Evolutionary conservation across 768 basidiomycete species (phyloP).

Genomic region (Cystoderma amianthinum): DNA sequence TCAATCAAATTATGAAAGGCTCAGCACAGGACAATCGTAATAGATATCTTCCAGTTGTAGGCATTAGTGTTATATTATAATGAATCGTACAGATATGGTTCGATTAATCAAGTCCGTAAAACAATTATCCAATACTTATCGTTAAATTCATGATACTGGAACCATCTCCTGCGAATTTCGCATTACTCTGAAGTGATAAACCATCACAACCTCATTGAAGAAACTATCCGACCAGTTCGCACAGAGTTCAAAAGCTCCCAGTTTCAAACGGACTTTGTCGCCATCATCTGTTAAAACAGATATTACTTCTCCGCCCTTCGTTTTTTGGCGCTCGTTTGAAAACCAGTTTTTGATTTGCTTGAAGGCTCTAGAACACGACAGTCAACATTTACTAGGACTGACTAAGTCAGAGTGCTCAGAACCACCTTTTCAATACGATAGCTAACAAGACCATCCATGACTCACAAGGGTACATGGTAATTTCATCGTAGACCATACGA

Average conservation of each 20-base stretch:
- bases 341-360: constrained; percentile 66
- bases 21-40: too few species aligned
- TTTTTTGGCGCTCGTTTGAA: constrained; percentile 53
- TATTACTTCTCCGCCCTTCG: constrained; percentile 31
- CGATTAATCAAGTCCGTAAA: background rate
- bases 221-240: constrained; percentile 56
- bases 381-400: background rate
- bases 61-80: background rate
- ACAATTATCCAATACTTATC: too few species aligned
- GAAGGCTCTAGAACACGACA: constrained; percentile 32
- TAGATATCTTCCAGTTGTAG: too few species aligned
- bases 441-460: constrained; percentile 56
- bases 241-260: constrained; percentile 38
- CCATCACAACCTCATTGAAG: constrained; percentile 57
- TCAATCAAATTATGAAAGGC: constrained; percentile 23
- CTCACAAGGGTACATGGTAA: constrained; percentile 59
- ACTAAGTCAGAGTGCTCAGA: constrained; percentile 2
- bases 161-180: constrained; percentile 19
- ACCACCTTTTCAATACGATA: constrained; percentile 48
- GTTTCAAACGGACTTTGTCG: constrained; percentile 40
- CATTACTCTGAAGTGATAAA: constrained; percentile 40
- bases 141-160: too few species aligned
- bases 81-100: background rate
- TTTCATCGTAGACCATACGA: constrained; percentile 58
- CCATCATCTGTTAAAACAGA: constrained; percentile 28